Base-by-base conservation (phyloP, 2,329 filamentous ascomycete species). In the Talaromyces sp. region DNA sequence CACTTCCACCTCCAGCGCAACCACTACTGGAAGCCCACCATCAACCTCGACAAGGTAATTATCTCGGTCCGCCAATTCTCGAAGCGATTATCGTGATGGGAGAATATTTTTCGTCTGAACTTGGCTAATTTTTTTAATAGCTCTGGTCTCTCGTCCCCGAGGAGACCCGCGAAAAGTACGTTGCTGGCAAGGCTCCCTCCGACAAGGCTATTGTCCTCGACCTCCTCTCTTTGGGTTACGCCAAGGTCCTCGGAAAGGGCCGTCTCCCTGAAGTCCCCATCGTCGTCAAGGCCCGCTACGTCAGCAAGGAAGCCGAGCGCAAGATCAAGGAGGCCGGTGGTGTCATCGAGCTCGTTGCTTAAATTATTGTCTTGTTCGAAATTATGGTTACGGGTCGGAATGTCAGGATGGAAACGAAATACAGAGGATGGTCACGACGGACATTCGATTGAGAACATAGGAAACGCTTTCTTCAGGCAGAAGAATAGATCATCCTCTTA, bases 251-350 rank as follows among this genome's bases (percentile, higher is more conserved):
- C 80, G 96, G 95, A 82, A 99, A 99, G 89, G 95, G 95, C 83
- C 90, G 94, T 79, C 86, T 98, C 77, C 94, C 95, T 78, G 86
- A 94, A 79, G 88, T 98, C 77, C 95, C 95, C 73, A 83, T 99
- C 76, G 92, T 99, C 77, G 93, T 99, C 73, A 92, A 92, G 80
- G 94, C 95, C 74, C 87, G 95, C 81, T 98, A 93, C 86, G 91
- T 99, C 84, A 93, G 89, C 87, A 90, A 91, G 81, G 89, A 97
- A 82, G 95, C 95, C 73, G 95, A 99, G 90, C 87, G 92, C 86
- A 99, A 99, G 91, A 97, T 99, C 84, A 96, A 91, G 81, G 92
- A 95, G 83, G 94, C 93, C 77, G 95, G 95, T 82, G 94, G 94
- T 84, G 91, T 97, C 78, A 86, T 96, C 77, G 92, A 97, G 88